These are phyloP conservation scores for Suillus discolor DNA, from an alignment of 768 basidiomycete species.

Conservation along the genomic window DNA sequence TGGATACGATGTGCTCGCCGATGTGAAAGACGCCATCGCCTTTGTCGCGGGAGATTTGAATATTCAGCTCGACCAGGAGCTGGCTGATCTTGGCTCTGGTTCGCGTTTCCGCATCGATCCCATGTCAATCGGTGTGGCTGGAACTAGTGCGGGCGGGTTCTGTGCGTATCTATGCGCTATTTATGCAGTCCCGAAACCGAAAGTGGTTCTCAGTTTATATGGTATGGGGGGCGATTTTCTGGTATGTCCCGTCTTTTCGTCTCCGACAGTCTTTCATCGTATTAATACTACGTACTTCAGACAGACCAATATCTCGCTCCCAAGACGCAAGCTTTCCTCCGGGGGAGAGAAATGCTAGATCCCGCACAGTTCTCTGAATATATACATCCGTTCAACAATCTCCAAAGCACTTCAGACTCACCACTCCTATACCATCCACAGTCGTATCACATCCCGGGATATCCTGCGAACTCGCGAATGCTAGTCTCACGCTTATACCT, in stretches of 20 bases:
- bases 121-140: conserved; percentile 51
- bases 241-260: conserved; percentile 22
- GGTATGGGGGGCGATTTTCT: conserved; percentile 66
- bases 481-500: conserved; percentile 56
- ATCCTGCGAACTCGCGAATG: conserved; percentile 66
- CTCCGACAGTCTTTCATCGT: neutral
- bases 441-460: conserved; percentile 52
- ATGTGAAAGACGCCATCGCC: conserved; percentile 56
- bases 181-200: conserved; percentile 55
- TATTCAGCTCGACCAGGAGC: conserved; percentile 14
- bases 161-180: conserved; percentile 64
- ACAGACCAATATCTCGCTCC: conserved; percentile 50
- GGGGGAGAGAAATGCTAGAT: conserved; percentile 57
- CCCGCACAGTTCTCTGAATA: conserved; percentile 47
- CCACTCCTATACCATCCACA: conserved; percentile 47
- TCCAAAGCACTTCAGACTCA: conserved; percentile 42
- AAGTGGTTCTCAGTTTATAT: conserved; percentile 58
- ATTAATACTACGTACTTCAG: conserved; percentile 34
- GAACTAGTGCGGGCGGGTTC: conserved; percentile 63
- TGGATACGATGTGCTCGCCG: conserved; percentile 58
- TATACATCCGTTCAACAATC: conserved; percentile 42
- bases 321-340: conserved; percentile 54
- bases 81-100: neutral
- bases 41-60: conserved; percentile 40
- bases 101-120: conserved; percentile 42